Evolutionary conservation across 2,329 filamentous ascomycete species (phyloP).

Genomic region (Penicillium sp.): DNA sequence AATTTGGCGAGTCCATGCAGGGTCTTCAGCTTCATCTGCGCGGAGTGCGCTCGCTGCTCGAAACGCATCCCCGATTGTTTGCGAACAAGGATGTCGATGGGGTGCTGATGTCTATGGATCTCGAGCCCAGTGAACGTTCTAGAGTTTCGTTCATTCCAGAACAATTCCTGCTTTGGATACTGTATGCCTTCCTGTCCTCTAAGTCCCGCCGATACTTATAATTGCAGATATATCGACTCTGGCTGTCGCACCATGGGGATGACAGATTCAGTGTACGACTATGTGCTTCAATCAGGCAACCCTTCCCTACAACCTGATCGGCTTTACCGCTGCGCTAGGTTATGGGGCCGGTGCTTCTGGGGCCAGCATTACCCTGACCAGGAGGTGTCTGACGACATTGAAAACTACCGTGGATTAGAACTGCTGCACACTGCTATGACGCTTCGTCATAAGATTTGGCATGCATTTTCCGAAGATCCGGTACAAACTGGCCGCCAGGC

Average conservation of each 20-base stretch:
- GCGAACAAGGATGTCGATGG: conserved; percentile 36
- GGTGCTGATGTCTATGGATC: conserved; percentile 31
- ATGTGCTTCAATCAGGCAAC: conserved; percentile 37
- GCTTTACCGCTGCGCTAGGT: conserved; percentile 39
- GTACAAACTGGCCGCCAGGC: conserved; percentile 20
- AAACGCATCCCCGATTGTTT: conserved; percentile 41
- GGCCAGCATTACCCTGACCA: conserved; percentile 42
- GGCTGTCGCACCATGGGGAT: conserved; percentile 35
- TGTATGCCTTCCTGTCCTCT: conserved; percentile 29
- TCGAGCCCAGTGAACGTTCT: conserved; percentile 14
- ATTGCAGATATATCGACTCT: conserved; percentile 35
- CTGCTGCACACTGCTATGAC: conserved; percentile 36
- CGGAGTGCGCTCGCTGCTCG: conserved; percentile 42
- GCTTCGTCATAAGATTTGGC: conserved; percentile 38
- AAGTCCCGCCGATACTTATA: not conserved
- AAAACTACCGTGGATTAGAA: conserved; percentile 43
- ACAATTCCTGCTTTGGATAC: conserved; percentile 41
- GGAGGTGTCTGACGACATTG: conserved; percentile 44
- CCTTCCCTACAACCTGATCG: conserved; percentile 39
- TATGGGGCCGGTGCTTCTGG: conserved; percentile 44
- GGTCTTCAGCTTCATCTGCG: conserved; percentile 43
- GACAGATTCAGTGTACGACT: conserved; percentile 39
- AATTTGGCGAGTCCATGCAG: conserved; percentile 40
- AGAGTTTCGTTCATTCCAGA: conserved; percentile 42
- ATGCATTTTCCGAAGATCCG: conserved; percentile 30